A percentile compares a stretch with the other conserved stretches of the same genome.
These are phyloP conservation scores for Trametes cinnabarina DNA, from an alignment of 768 basidiomycete species.

Conservation along the genomic window DNA sequence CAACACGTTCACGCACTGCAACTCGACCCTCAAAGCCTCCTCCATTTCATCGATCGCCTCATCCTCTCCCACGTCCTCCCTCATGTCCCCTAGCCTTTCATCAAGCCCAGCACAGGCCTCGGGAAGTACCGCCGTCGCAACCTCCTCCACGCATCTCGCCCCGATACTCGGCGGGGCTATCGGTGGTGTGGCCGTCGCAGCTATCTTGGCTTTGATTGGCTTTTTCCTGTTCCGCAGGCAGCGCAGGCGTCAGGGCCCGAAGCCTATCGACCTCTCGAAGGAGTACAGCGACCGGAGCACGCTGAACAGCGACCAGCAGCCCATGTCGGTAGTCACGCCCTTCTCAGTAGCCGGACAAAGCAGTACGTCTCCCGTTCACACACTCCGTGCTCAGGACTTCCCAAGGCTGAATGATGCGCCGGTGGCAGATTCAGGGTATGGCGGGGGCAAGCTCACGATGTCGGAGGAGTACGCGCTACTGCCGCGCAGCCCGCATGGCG, in stretches of 20 bases:
- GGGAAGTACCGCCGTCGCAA: background rate
- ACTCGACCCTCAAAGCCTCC: conserved; percentile 7
- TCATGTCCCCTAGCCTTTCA: background rate
- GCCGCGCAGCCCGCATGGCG: background rate
- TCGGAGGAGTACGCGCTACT: conserved; percentile 5
- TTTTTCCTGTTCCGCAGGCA: conserved; percentile 7
- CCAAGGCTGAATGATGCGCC: no score
- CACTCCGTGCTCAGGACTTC: no score
- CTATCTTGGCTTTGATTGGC: background rate
- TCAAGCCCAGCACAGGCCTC: background rate
- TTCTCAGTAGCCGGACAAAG: background rate
- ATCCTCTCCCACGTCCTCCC: background rate
- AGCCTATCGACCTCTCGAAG: conserved; percentile 10
- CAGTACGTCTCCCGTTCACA: conserved; percentile 2
- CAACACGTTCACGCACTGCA: conserved; percentile 22
- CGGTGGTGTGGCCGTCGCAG: background rate
- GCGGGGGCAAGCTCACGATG: background rate
- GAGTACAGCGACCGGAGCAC: background rate
- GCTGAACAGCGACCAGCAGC: background rate
- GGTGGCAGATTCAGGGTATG: conserved; percentile 1
- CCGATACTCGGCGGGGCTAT: conserved; percentile 12
- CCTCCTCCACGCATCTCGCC: background rate
- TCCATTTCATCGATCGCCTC: background rate
- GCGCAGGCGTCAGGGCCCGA: background rate
- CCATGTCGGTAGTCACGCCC: conserved; percentile 9